Evolutionary conservation across 2,329 filamentous ascomycete species (phyloP), one percentile per base, ranked within the genome.

Genomic region (Ceratocystis albifundus): DNA sequence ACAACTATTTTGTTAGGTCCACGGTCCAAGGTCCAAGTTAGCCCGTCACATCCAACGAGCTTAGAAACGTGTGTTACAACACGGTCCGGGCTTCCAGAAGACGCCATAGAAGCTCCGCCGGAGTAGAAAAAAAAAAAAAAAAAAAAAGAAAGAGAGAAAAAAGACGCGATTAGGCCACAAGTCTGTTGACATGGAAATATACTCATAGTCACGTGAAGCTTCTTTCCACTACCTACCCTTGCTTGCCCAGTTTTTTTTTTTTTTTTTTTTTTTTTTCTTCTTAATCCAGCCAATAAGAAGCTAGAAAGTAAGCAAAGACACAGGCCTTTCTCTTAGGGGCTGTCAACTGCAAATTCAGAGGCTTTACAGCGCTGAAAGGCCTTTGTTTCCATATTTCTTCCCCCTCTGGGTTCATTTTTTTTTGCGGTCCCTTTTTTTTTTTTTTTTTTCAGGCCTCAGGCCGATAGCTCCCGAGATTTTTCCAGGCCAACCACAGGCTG

Each of bases 401-500:
- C 12, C 20, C 20, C 15, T 36, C 25, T 22, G 8, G 28, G n/a
- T 25, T 25, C 41, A 7, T 20, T 30, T 36, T 65, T 65, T 65
- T 59, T 65, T 59, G 41, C 45, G 22, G 61, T 62, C n/a, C 20
- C 36, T 32, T 55, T 57, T 59, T 45, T 55, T 57, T 41, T 65
- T 32, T 55, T 57, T 59, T 45, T 55, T 57, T 41, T 65, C 30
- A 64, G 20, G 45, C 62, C 8, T 46, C 62, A 64, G 50, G 66
- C 66, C 66, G 66, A 67, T 55, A 67, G 66, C 66, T 67, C 57
- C 66, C 66, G 66, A 67, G 66, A 67, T 67, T 67, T 67, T 67
- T 64, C 66, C 66, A 67, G 45, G 63, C 66, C 62, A 67, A 67
- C 66, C 62, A 62, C 53, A 67, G 25, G 28, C 36, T 62, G 61